A percentile compares a stretch with the other conserved stretches of the same genome.
phyloP scores from a whole-genome alignment of 2,329 filamentous ascomycete genomes.

The Alternaria longipes region DNA sequence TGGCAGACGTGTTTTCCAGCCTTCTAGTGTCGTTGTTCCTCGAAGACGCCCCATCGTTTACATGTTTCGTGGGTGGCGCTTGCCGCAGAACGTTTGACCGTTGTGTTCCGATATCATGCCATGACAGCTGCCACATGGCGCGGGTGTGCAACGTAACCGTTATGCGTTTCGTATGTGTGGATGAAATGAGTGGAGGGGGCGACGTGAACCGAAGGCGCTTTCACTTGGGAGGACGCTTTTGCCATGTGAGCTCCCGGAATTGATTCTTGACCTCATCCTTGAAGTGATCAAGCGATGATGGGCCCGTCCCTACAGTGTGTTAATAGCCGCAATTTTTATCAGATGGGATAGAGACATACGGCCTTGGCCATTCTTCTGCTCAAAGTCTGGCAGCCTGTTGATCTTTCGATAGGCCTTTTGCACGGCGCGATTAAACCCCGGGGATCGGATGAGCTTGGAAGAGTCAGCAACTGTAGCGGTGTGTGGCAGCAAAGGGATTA shows the following conservation, averaged over 20 bases:
- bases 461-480: background rate
- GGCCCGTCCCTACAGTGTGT: conserved; percentile 39
- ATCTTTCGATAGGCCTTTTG: conserved; percentile 60
- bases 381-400: conserved; percentile 56
- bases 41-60: background rate
- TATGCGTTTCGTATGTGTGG: background rate
- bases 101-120: background rate
- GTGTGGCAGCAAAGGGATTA: background rate
- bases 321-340: background rate
- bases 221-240: conserved; percentile 44
- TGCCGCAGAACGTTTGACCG: background rate
- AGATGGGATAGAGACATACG: conserved; percentile 51
- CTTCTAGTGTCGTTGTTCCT: background rate
- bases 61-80: background rate
- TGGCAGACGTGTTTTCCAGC: background rate
- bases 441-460: conserved; percentile 61
- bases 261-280: conserved; percentile 63
- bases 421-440: conserved; percentile 64
- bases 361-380: conserved; percentile 53
- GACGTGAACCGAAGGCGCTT: conserved; percentile 4
- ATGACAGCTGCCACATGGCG: background rate
- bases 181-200: conserved; percentile 5
- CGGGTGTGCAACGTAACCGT: background rate
- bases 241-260: conserved; percentile 52
- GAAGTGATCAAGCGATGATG: conserved; percentile 61